These are phyloP conservation scores for Penicillium sp. DNA, from an alignment of 2,329 filamentous ascomycete genomes.

Conservation along the genomic window DNA sequence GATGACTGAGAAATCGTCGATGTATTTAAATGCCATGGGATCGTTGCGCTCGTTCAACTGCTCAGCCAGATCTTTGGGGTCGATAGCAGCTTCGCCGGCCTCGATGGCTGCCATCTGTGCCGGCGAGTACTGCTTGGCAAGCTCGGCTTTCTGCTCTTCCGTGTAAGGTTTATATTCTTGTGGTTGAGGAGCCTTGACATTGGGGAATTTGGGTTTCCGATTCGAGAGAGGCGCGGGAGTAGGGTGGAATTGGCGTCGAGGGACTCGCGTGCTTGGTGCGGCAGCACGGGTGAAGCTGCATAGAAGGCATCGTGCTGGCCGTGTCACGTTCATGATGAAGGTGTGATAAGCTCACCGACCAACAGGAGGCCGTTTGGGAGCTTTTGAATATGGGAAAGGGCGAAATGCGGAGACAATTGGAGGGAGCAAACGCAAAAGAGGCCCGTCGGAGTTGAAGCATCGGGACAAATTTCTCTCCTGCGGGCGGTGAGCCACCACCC, in stretches of 20 bases:
- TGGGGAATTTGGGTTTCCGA: conserved; percentile 41
- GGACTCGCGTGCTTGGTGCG: conserved; percentile 38
- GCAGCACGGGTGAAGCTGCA: conserved; percentile 46
- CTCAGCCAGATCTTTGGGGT: conserved; percentile 66
- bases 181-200: conserved; percentile 35
- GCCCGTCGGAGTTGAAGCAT: conserved; percentile 16
- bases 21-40: conserved; percentile 66
- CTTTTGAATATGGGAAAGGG: conserved; percentile 11
- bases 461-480: conserved; percentile 29
- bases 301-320: conserved; percentile 50
- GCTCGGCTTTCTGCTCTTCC: conserved; percentile 58
- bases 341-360: conserved; percentile 28
- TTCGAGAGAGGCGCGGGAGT: conserved; percentile 39
- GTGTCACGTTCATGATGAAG: conserved; percentile 48
- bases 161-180: conserved; percentile 58
- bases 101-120: conserved; percentile 78
- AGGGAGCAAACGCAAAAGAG: conserved; percentile 13
- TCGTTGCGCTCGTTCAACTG: conserved; percentile 71
- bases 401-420: conserved; percentile 15
- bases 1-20: conserved; percentile 77
- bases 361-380: conserved; percentile 25
- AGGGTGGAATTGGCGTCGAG: conserved; percentile 50
- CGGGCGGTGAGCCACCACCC: conserved; percentile 24
- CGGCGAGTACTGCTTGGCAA: conserved; percentile 68
- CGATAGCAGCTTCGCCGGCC: conserved; percentile 73